Base-by-base conservation (phyloP, 2,329 filamentous ascomycete species). In the Cladophialophora bantiana region DNA sequence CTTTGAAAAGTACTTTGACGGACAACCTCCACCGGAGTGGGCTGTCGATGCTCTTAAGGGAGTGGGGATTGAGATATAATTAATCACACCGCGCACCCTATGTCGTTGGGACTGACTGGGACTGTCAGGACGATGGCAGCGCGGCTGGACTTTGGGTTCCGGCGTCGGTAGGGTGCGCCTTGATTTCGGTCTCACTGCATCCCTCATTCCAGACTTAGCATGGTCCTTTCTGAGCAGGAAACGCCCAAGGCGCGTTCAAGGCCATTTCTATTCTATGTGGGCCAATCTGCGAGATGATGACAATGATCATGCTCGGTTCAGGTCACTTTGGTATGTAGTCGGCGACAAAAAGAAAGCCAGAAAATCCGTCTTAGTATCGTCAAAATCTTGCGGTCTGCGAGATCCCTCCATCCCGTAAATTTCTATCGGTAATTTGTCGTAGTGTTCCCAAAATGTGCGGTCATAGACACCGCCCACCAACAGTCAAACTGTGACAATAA, bases 31-130 rank as follows among this genome's bases (percentile, higher is more conserved):
- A 75, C 95, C 96, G 0, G 79, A 81, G 0, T 99, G 95, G 95
- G 94, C 92, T 1, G 89, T 97, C 2, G 87, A 87, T 59, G 93
- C 95, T 6, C 79, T 99, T 69, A 84, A 81, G 67, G 85, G 84
- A 0, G 94, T 98, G n/a, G 91, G 90, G 0, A 87, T 99, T 64
- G 89, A 96, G 80, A 77, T 94, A 73, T 78, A 89, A 73, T 26
- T 3, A 26, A 26, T 57, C 52, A n/a, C 20, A 13, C 18, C 12
- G 48, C 53, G 68, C 63, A 32, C 64, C 65, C 38, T 26, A 26
- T 26, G 26, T 26, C 26, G 26, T 26, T 31, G 45, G 20, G 5
- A 50, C 2, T 1, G n/a, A 50, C 26, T 9, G 20, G 20, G 1
- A 9, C 12, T 50, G 20, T 26, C 18, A 12, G 45, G 18, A 2